These are phyloP conservation scores for Fistulinella cinereoalba DNA, from an alignment of 1,284 basidiomycete species.

Conservation along the genomic window DNA sequence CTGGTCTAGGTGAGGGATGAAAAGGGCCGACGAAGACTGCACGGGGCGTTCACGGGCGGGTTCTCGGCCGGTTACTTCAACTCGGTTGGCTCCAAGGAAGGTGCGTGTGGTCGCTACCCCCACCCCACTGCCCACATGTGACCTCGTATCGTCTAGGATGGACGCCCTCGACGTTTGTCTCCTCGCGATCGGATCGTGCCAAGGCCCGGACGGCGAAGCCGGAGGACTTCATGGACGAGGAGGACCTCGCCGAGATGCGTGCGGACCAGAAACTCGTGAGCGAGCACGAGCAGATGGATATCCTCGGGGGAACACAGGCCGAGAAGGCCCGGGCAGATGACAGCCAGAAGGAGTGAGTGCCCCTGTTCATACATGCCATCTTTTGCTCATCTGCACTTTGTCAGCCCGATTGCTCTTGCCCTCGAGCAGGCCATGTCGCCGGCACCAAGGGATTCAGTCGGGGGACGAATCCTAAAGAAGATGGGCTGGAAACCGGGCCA, in stretches of 20 bases:
- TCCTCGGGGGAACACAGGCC: conserved; percentile 56
- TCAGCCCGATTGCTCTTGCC: conserved; percentile 60
- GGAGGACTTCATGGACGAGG: conserved; percentile 99
- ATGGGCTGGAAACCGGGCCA: conserved; percentile 96
- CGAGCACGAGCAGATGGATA: conserved; percentile 72
- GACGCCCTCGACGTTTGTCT: conserved; percentile 89
- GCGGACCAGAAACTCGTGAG: conserved; percentile 74
- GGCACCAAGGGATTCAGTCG: conserved; percentile 66
- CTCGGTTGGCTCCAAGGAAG: conserved; percentile 93
- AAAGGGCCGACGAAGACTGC: conserved; percentile 86
- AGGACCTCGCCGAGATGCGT: conserved; percentile 82
- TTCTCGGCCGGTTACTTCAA: conserved; percentile 99
- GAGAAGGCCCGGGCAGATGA: conserved; percentile 42
- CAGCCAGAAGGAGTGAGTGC: conserved; percentile 58
- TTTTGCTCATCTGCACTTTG: no score
- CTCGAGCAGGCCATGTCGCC: conserved; percentile 62
- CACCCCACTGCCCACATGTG: background rate
- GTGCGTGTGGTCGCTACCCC: conserved; percentile 38
- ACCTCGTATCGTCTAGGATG: conserved; percentile 62
- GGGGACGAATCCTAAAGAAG: conserved; percentile 82
- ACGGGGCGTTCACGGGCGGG: conserved; percentile 97
- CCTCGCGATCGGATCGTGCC: conserved; percentile 74
- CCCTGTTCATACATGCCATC: background rate
- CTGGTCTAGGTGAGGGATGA: conserved; percentile 80
- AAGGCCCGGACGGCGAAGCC: conserved; percentile 59